Evolutionary conservation across 495 filamentous ascomycete genomes (phyloP), one percentile per base, ranked within the genome.

Genomic region (Usnea hakonensis): DNA sequence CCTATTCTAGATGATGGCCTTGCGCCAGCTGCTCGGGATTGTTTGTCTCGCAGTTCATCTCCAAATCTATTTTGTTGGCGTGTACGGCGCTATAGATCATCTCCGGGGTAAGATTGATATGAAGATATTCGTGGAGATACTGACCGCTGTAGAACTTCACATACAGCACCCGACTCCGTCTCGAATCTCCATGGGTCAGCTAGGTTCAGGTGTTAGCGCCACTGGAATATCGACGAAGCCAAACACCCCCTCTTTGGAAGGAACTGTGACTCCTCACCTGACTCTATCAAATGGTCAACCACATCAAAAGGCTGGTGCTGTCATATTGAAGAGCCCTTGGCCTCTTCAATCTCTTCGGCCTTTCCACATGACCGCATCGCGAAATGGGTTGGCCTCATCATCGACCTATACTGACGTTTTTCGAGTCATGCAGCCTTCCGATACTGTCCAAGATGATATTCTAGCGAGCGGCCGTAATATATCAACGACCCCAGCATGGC

Each of bases 1-100:
- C 26, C 19, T 50, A 50, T 52, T 43, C 38, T 40, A 32, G 19
- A 64, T 52, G 9, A 64, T 64, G 61, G 61, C 55, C 41, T 59
- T 44, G 55, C 36, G 61, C 55, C 61, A 37, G 53, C 28, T 57
- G 53, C 61, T 58, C 40, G 38, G 38, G 26, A 26, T 64, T 13
- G 21, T 23, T 37, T 64, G 35, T 43, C 30, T 64, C n/a, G 52
- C 52, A 13, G 1, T 23, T 14, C 11, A 23, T n/a, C 8, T 55
- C 7, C 43, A 23, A 46, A 35, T 35, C 5, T 55, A 1, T n/a
- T n/a, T 17, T 55, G 35, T 37, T n/a, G 52, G 6, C n/a, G 35
- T 35, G 33, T 9, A 33, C 2, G 35, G 52, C 19, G 6, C 14
- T 33, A 21, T 17, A 35, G 11, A 38, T 16, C 32, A 56, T 56